Conservation (phyloP, 148 eudicot genomes). For the Polygonum aviculare region DNA sequence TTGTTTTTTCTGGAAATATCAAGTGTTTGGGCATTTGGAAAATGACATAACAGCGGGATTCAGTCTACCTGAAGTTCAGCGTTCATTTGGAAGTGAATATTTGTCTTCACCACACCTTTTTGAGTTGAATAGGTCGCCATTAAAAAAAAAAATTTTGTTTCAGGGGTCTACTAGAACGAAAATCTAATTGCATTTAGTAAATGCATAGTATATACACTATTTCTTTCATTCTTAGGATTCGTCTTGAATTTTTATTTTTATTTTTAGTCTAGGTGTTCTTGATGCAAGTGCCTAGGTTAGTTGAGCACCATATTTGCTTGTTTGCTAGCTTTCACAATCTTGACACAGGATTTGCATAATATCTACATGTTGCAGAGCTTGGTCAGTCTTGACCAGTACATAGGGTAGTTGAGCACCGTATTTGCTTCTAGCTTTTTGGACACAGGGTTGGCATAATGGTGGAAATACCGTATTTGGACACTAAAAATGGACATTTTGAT, state of each 20-base stretch:
- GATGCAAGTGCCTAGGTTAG: not conserved
- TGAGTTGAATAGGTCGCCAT: not conserved
- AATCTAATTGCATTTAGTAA: not conserved
- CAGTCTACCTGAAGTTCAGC: not conserved
- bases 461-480: no score
- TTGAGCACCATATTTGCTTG: not conserved
- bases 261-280: not conserved
- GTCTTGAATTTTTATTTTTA: not conserved
- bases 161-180: not conserved
- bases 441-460: no score
- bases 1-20: constrained; percentile 1
- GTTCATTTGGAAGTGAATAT: not conserved
- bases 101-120: not conserved
- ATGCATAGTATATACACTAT: not conserved
- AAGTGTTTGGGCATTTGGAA: not conserved
- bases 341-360: not conserved
- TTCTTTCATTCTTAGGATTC: not conserved
- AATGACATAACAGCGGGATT: not conserved
- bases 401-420: no score
- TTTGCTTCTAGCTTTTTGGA: no score
- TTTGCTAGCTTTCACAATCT: not conserved
- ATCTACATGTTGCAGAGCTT: no score
- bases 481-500: no score
- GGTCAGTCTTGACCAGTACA: no score
- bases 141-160: not conserved